phyloP scores from a whole-genome alignment of 441 rosid genomes.

The Arabidopsis hybrid region DNA sequence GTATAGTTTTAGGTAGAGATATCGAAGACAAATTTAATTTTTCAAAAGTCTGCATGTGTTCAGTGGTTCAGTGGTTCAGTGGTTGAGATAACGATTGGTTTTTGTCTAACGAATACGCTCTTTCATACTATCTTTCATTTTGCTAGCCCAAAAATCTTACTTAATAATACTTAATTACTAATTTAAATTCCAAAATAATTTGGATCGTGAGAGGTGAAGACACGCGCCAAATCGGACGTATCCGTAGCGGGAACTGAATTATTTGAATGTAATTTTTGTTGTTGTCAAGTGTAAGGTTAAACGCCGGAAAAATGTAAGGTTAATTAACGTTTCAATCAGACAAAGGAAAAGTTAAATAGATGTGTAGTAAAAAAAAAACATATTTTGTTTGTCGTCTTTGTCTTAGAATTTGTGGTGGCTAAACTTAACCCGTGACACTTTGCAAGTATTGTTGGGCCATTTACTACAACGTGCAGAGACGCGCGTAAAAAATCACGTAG shows the following conservation, averaged over 20 bases:
- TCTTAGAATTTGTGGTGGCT: conserved; percentile 39
- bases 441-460: conserved; percentile 12
- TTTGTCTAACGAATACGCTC: conserved; percentile 29
- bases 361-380: not conserved
- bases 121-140: not conserved
- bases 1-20: conserved; percentile 34
- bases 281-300: conserved; percentile 7
- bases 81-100: conserved; percentile 38
- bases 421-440: conserved; percentile 40
- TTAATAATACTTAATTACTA: not conserved
- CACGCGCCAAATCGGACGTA: conserved; percentile 26
- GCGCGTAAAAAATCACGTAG: conserved; percentile 25
- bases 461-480: conserved; percentile 1
- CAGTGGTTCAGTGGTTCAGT: conserved; percentile 36
- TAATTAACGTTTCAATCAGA: not conserved
- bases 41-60: conserved; percentile 29
- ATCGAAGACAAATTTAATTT: conserved; percentile 16
- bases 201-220: conserved; percentile 15
- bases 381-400: not conserved
- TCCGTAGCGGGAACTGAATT: conserved; percentile 1
- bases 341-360: not conserved
- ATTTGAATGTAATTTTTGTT: not conserved
- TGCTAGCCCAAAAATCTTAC: not conserved
- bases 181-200: not conserved
- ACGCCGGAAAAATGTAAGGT: not conserved